These are phyloP conservation scores for Clonostachys rosea DNA, from an alignment of 2,329 filamentous ascomycete species.

Conservation along the genomic window DNA sequence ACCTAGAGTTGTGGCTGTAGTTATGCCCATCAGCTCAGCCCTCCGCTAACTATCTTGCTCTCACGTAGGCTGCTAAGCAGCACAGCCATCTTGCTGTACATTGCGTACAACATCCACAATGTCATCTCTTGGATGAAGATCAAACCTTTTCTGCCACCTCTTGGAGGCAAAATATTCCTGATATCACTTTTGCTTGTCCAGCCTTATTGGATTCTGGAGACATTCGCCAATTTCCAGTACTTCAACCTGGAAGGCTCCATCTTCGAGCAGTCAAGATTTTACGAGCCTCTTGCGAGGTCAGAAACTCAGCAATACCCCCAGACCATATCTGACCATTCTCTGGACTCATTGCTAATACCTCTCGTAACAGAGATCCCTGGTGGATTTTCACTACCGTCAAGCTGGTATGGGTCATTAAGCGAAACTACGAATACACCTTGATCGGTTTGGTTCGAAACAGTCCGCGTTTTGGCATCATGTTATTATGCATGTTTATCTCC, in stretches of 20 bases:
- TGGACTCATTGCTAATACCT: background rate
- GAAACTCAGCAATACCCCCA: background rate
- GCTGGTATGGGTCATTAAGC: slow-evolving; percentile 7
- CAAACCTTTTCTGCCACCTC: slow-evolving; percentile 7
- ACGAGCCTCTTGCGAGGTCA: slow-evolving; percentile 5
- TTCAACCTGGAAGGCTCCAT: slow-evolving; percentile 4
- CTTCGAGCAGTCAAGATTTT: slow-evolving; percentile 4
- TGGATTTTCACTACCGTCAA: slow-evolving; percentile 9
- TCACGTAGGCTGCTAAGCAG: slow-evolving; percentile 4
- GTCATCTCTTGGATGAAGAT: slow-evolving; percentile 8
- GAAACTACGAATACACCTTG: slow-evolving; percentile 8
- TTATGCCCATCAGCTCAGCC: too few relatives aligned
- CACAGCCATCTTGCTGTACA: slow-evolving; percentile 6
- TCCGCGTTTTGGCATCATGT: slow-evolving; percentile 8
- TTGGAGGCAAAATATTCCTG: slow-evolving; percentile 5
- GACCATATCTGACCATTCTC: background rate
- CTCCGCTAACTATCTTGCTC: too few relatives aligned
- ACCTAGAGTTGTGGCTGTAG: too few relatives aligned
- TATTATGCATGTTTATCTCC: slow-evolving; percentile 7
- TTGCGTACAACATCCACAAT: slow-evolving; percentile 7
- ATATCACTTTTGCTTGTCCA: slow-evolving; percentile 4
- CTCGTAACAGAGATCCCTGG: slow-evolving; percentile 5
- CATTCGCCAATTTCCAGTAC: slow-evolving; percentile 8
- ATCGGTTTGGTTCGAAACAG: slow-evolving; percentile 3
- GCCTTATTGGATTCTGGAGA: slow-evolving; percentile 8